Evolutionary conservation across 192 early-diverging fungal genomes (phyloP).

Genomic region (Podila minutissima): DNA sequence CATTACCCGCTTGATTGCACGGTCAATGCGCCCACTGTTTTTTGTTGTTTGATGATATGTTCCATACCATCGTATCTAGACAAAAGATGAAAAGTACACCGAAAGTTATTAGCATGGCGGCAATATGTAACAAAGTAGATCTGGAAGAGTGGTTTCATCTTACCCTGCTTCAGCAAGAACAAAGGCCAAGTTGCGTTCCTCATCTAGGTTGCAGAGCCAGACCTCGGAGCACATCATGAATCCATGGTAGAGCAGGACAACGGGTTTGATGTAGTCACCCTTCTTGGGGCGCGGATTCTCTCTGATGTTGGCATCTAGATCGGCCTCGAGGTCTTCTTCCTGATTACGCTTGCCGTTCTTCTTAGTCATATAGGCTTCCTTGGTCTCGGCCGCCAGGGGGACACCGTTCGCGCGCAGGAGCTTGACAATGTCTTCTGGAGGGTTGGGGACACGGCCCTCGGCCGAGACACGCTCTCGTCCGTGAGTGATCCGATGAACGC

Average conservation of each 20-base stretch:
- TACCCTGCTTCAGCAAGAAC: slow-evolving; percentile 84
- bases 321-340: slow-evolving; percentile 43
- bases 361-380: slow-evolving; percentile 10
- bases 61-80: too few species aligned
- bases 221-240: slow-evolving; percentile 94
- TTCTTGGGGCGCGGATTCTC: slow-evolving; percentile 24
- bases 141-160: neutral
- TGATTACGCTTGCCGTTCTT: slow-evolving; percentile 11
- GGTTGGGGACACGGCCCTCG: slow-evolving; percentile 12
- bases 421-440: slow-evolving; percentile 32
- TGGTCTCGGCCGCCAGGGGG: slow-evolving; percentile 47
- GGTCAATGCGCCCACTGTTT: neutral
- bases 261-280: slow-evolving; percentile 68
- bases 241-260: slow-evolving; percentile 95
- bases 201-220: slow-evolving; percentile 88
- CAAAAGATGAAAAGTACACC: too few species aligned
- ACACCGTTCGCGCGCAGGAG: slow-evolving; percentile 43
- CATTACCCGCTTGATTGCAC: neutral
- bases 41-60: too few species aligned
- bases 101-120: neutral
- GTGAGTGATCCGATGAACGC: slow-evolving; percentile 81
- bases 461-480: slow-evolving; percentile 25
- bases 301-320: slow-evolving; percentile 5
- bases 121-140: neutral
- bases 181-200: slow-evolving; percentile 80